Conservation (phyloP, 208 protist genomes). For the Acanthamoeba lugdunensis region DNA sequence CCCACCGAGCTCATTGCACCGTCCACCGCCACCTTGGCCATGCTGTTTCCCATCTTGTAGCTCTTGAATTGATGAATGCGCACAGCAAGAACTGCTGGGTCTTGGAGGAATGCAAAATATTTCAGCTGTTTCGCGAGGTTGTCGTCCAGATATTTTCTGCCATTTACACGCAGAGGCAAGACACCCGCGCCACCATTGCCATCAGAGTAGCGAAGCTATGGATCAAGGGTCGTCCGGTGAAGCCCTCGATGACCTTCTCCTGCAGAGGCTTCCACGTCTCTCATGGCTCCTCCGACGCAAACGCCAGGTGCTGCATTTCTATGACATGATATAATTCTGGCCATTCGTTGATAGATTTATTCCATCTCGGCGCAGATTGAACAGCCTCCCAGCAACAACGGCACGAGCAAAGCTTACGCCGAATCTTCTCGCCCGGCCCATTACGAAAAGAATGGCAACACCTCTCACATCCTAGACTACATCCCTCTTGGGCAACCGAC, state of each 20-base stretch:
- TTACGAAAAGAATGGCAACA: not conserved
- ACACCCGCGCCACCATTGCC: not conserved
- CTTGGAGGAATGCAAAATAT: not conserved
- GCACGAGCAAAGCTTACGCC: not conserved
- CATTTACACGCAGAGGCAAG: not conserved
- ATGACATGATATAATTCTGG: not conserved
- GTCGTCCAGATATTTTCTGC: not conserved
- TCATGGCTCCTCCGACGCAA: not conserved
- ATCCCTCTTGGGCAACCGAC: not conserved
- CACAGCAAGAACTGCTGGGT: not conserved
- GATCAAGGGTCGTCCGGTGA: not conserved
- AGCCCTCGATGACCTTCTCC: not conserved
- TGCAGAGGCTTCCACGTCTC: not conserved
- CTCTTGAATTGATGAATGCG: not conserved
- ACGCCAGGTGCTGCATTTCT: not conserved
- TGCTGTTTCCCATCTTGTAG: not conserved
- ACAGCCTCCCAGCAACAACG: not conserved
- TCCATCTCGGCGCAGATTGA: not conserved
- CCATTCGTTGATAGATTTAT: not conserved
- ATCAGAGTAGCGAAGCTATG: too few relatives aligned
- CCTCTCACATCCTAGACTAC: not conserved
- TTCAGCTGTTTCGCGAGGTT: too few relatives aligned
- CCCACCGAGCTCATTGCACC: not conserved
- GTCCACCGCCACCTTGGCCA: slow-evolving; percentile 1
- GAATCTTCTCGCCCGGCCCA: not conserved